These are phyloP conservation scores for Fusarium circinatum DNA, from an alignment of 2,329 filamentous ascomycete genomes.

Conservation along the genomic window DNA sequence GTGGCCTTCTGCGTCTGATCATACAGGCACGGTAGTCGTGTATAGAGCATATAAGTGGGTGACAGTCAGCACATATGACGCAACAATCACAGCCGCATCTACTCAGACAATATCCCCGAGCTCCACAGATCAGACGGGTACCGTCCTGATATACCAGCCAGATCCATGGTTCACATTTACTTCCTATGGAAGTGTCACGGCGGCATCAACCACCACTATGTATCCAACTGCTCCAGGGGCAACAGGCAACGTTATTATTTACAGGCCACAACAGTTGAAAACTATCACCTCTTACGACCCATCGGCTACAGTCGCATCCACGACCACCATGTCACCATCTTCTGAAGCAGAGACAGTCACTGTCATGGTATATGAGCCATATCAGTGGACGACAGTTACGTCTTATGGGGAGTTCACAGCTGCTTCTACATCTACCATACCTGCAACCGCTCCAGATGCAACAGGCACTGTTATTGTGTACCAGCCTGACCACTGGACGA, in stretches of 20 bases:
- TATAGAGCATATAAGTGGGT: background rate
- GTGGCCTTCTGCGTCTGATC: background rate
- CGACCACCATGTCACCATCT: background rate
- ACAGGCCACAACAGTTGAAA: background rate
- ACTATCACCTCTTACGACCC: background rate
- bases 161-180: background rate
- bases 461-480: background rate
- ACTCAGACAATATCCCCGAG: background rate
- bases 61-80: background rate
- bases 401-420: background rate
- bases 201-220: rapidly evolving
- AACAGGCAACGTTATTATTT: background rate
- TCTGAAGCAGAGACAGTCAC: background rate
- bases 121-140: background rate
- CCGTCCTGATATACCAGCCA: background rate
- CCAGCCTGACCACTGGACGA: background rate
- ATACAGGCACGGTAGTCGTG: background rate
- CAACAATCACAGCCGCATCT: background rate
- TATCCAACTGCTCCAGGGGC: background rate
- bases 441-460: background rate
- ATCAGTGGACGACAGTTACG: background rate
- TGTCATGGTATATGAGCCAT: background rate
- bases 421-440: background rate
- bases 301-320: background rate
- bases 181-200: background rate